phyloP scores from a whole-genome alignment of 1,284 basidiomycete species.

The Jaminaea rosea region DNA sequence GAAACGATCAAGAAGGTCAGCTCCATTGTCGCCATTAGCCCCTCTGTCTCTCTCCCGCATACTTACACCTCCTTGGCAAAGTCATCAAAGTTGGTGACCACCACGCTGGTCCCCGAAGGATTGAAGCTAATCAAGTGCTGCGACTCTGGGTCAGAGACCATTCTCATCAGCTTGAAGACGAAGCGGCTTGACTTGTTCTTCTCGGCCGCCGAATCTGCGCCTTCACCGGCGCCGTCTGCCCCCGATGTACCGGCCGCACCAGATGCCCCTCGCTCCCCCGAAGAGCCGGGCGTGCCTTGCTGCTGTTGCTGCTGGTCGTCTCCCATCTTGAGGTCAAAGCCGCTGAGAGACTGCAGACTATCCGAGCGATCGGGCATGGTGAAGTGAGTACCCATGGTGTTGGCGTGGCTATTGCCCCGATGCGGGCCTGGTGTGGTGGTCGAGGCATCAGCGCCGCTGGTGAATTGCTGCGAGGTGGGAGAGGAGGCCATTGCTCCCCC shows the following conservation, averaged over 20 bases:
- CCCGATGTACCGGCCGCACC: neutral
- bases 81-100: constrained; percentile 43
- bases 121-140: constrained; percentile 39
- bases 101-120: constrained; percentile 29
- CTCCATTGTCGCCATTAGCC: too few relatives aligned
- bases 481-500: too few relatives aligned
- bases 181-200: constrained; percentile 31
- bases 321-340: neutral
- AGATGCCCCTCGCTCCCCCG: too few relatives aligned
- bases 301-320: neutral
- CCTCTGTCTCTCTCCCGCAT: too few relatives aligned
- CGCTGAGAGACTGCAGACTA: neutral
- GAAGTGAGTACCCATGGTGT: too few relatives aligned
- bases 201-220: constrained; percentile 21
- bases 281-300: neutral
- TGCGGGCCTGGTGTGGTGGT: too few relatives aligned
- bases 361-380: neutral
- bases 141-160: constrained; percentile 35
- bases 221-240: neutral
- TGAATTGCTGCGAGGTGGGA: too few relatives aligned
- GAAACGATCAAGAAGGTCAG: too few relatives aligned
- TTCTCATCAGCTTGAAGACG: constrained; percentile 37
- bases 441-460: too few relatives aligned
- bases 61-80: constrained; percentile 44
- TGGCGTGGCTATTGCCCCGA: too few relatives aligned